Base-by-base conservation (phyloP, 495 filamentous ascomycete species). In the Chlorociboria aeruginascens region DNA sequence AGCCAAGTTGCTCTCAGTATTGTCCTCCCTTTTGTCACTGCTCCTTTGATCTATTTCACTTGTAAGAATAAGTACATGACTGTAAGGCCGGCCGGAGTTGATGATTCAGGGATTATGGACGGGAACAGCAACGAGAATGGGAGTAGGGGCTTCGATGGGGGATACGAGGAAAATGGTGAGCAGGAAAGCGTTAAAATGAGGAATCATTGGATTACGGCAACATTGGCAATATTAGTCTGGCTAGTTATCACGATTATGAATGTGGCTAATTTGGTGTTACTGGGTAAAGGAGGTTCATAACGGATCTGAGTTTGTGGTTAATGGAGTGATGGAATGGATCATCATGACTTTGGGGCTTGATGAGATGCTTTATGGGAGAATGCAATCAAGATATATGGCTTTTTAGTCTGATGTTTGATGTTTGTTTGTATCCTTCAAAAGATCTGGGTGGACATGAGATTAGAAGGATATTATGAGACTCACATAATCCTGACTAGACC, bases 31-130 rank as follows among this genome's bases (percentile, higher is more conserved):
- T 86, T 94, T 58, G 78, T 90, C 29, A 78, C 74, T 9, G 86
- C 85, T 3, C 89, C 89, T 14, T 65, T 95, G 16, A 83, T 95
- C 53, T 95, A 81, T 61, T 94, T 94, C 56, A 95, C 89, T 0
- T 86, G 83, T 50, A 70, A 80, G 38, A 80, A 82, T 49, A 74
- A 77, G 53, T 92, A 85, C 60, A 94, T 95, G 89, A 83, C 73
- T 17, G 86, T 86, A 6, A 57, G 53, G 49, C 53, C 12, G 60
- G 66, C 40, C 43, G 49, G 8, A 6, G 29, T 32, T 3, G 28
- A 25, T 7, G 45, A 61, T 68, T 16, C 47, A 63, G 31, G 60
- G 61, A 29, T 25, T 25, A 25, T 62, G 57, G 46, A 32, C 12
- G 42, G 33, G 6, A 62, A 66, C n/a, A 56, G 59, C 14, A 51